Evolutionary conservation across 2,329 filamentous ascomycete species (phyloP), one percentile per base, ranked within the genome.

Genomic region (Diaporthe destruens): DNA sequence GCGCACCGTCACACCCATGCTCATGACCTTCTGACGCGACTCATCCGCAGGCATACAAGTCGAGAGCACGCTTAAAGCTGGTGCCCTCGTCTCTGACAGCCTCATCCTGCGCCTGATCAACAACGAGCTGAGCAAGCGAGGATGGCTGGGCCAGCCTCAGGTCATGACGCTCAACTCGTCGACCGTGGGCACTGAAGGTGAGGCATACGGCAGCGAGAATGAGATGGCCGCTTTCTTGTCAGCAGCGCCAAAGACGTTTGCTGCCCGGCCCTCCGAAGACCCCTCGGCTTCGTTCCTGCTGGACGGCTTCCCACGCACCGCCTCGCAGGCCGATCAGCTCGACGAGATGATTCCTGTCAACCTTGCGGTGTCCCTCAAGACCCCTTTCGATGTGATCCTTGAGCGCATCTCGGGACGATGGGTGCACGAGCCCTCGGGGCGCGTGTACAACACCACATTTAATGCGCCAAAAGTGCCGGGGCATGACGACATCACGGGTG

Each of bases 391-490:
- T 11, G 94, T 98, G 74, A 95, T 99, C 74, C 88, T 98, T 76
- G 91, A 95, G 77, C 93, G 96, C 71, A 98, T 99, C 77, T 91
- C 93, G 55, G 95, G 94, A 67, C 92, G 96, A 72, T 98, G 95
- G 95, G 92, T 98, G 53, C 96, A 99, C 82, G 93, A 93, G 78
- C 91, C 94, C 0, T 97, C 94, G 0, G 96, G 96, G 1, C 89
- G 96, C 36, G 93, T 98, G 20, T 99, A 99, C 86, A 99, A 99
- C 81, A 97, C 95, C 2, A 91, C 91, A 0, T 99, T 98, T 85
- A 95, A 98, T 80, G 88, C 93, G 9, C 96, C 96, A 0, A 92
- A 92, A 76, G 90, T 95, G 1, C 83, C 90, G 0, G 96, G 96
- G 34, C 89, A 87, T 76, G 96, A 99, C 82, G 96, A 99, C 81